Conservation (phyloP, 768 basidiomycete species). For the Dioszegia aurantiaca region DNA sequence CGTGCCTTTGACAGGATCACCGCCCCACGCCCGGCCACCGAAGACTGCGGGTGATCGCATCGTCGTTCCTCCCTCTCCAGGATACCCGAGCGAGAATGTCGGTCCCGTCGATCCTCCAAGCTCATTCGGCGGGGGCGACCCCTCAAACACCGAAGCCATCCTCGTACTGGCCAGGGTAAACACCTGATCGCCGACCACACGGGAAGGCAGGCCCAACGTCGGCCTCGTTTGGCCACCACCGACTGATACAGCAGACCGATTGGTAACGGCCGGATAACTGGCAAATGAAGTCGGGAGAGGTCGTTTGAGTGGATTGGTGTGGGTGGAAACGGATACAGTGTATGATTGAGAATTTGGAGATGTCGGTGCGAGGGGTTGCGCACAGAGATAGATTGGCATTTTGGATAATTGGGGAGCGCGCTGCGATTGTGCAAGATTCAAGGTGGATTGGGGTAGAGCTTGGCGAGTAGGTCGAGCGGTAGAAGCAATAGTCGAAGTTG, state of each 20-base stretch:
- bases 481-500: not conserved
- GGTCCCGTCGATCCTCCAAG: not conserved
- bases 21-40: not conserved
- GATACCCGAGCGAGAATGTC: not conserved
- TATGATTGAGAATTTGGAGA: not conserved
- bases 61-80: not conserved
- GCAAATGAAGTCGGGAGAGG: constrained; percentile 8
- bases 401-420: not conserved
- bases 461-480: not conserved
- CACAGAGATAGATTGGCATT: not conserved
- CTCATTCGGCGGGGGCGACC: not conserved
- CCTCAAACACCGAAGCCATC: not conserved
- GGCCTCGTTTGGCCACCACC: constrained; percentile 8
- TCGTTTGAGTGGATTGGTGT: constrained; percentile 27
- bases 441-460: not conserved
- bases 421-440: no score
- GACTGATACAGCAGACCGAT: constrained; percentile 4
- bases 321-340: not conserved
- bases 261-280: constrained; percentile 1
- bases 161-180: constrained; percentile 3
- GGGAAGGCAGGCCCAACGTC: constrained; percentile 30
- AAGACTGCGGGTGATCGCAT: not conserved
- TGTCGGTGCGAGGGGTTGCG: not conserved
- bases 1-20: constrained; percentile 2
- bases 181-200: constrained; percentile 17